Evolutionary conservation across 352 stramenopile genomes (phyloP).

Genomic region (Phytopythium chamaehyphon): DNA sequence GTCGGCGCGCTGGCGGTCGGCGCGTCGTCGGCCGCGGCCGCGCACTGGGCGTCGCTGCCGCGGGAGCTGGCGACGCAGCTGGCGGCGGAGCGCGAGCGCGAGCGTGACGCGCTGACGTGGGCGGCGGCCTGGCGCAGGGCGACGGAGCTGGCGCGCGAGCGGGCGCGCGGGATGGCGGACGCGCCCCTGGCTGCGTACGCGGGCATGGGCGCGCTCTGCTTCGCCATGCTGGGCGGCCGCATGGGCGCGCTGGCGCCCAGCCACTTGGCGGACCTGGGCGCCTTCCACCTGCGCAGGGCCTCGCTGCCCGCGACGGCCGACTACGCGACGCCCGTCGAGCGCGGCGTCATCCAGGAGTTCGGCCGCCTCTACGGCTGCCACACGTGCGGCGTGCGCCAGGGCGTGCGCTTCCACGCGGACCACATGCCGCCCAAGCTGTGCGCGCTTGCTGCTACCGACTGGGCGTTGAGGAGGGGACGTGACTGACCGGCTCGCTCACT

Average conservation of each 20-base stretch:
- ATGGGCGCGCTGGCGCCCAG: slow-evolving; percentile 72
- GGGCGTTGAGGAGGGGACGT: background rate
- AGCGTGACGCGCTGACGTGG: too few species aligned
- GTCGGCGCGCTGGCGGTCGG: slow-evolving; percentile 43
- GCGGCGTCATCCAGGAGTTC: slow-evolving; percentile 75
- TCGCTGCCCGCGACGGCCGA: slow-evolving; percentile 70
- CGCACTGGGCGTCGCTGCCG: slow-evolving; percentile 51
- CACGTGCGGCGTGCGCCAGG: slow-evolving; percentile 68
- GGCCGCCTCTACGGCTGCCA: slow-evolving; percentile 78
- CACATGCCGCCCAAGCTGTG: slow-evolving; percentile 86
- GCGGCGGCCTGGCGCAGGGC: background rate
- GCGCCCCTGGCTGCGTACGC: slow-evolving; percentile 63
- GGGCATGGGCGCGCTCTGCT: slow-evolving; percentile 70
- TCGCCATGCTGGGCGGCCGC: slow-evolving; percentile 68
- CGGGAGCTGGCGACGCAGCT: slow-evolving; percentile 35
- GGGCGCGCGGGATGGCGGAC: slow-evolving; percentile 32
- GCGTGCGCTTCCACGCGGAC: slow-evolving; percentile 72
- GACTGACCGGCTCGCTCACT: background rate
- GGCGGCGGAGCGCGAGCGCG: slow-evolving; percentile 9
- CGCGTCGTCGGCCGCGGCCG: slow-evolving; percentile 34
- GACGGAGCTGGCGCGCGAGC: slow-evolving; percentile 24
- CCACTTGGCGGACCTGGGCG: slow-evolving; percentile 66
- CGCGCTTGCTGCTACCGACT: background rate
- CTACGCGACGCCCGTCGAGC: slow-evolving; percentile 61
- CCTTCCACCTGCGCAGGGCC: slow-evolving; percentile 73